These are phyloP conservation scores for Podila horticola DNA, from an alignment of 192 early-diverging fungal genomes.

Conservation along the genomic window DNA sequence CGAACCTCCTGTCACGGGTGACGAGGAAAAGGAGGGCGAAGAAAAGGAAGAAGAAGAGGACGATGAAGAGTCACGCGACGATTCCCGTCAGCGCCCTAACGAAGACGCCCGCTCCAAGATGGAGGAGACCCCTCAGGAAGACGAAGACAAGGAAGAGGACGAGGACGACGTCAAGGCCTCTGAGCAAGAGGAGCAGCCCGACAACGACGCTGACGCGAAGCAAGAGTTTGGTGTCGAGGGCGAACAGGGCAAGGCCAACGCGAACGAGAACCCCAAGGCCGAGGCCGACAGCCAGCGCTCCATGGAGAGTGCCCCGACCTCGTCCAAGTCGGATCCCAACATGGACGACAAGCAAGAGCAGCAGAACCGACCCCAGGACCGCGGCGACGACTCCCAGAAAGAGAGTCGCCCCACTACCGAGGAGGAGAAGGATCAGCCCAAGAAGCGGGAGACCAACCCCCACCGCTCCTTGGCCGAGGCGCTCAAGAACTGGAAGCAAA, in stretches of 20 bases:
- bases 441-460: constrained; percentile 77
- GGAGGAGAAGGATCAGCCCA: constrained; percentile 53
- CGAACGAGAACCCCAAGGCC: constrained; percentile 58
- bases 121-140: constrained; percentile 27
- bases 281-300: constrained; percentile 65
- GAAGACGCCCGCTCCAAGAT: constrained; percentile 30
- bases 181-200: constrained; percentile 57
- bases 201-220: constrained; percentile 60
- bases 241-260: constrained; percentile 63
- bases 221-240: constrained; percentile 78
- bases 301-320: constrained; percentile 46
- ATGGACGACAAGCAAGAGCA: constrained; percentile 57
- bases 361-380: constrained; percentile 52
- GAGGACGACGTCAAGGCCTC: constrained; percentile 59
- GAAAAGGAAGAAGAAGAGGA: constrained; percentile 43
- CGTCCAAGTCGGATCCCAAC: constrained; percentile 40
- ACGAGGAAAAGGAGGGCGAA: constrained; percentile 25
- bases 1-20: constrained; percentile 21
- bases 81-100: constrained; percentile 42
- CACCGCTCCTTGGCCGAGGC: constrained; percentile 93
- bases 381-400: constrained; percentile 49
- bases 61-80: constrained; percentile 42
- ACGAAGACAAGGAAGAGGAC: constrained; percentile 54
- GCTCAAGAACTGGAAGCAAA: constrained; percentile 91
- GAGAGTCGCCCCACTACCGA: constrained; percentile 47